Conservation (phyloP, 2,329 filamentous ascomycete genomes). For the Blastomyces parvus region DNA sequence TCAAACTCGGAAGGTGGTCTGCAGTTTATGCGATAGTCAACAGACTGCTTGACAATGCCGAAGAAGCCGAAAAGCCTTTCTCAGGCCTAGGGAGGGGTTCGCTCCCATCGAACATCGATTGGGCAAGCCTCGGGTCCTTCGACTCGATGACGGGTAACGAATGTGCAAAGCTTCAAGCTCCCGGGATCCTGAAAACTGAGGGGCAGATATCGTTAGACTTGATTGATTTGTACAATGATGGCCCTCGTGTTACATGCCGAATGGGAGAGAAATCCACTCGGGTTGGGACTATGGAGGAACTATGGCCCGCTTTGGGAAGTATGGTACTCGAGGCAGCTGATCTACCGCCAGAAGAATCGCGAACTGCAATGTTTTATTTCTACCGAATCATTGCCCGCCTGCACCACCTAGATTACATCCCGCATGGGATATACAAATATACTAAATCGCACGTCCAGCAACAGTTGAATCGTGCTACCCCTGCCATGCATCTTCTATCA, state of each 20-base stretch:
- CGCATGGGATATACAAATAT: constrained; percentile 37
- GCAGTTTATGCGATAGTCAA: constrained; percentile 32
- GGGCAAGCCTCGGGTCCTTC: constrained; percentile 22
- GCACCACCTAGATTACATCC: constrained; percentile 37
- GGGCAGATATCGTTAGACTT: constrained; percentile 6
- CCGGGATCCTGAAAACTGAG: neutral
- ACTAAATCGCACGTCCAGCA: constrained; percentile 20
- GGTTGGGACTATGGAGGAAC: constrained; percentile 26
- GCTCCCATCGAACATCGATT: constrained; percentile 25
- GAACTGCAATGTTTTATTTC: constrained; percentile 36
- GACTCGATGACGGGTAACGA: constrained; percentile 22
- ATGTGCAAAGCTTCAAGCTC: neutral
- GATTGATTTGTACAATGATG: constrained; percentile 14
- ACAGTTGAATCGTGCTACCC: constrained; percentile 28
- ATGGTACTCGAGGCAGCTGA: constrained; percentile 37
- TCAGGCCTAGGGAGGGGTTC: constrained; percentile 13
- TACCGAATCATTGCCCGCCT: constrained; percentile 37
- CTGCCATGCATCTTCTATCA: constrained; percentile 36
- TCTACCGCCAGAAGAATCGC: constrained; percentile 25
- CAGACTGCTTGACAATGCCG: constrained; percentile 31
- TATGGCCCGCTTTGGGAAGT: constrained; percentile 32
- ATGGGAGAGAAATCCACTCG: constrained; percentile 12
- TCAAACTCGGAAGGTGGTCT: constrained; percentile 32
- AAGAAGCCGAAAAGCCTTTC: constrained; percentile 21
- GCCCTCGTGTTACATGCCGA: constrained; percentile 11